phyloP scores from a whole-genome alignment of 2,329 filamentous ascomycete species.

The Pseudogymnoascus sp. region DNA sequence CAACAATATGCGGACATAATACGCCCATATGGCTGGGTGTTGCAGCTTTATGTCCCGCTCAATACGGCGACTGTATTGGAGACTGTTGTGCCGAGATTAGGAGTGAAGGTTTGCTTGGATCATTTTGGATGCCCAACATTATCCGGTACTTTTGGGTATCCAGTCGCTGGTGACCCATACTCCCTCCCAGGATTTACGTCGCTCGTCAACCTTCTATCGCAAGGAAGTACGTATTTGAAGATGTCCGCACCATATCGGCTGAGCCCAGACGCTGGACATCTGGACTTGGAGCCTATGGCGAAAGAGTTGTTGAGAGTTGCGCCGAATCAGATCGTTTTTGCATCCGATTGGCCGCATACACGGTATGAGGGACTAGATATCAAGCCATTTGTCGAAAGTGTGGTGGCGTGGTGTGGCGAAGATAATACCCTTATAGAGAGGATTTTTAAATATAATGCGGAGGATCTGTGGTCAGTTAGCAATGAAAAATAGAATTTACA shows the following conservation, averaged over 20 bases:
- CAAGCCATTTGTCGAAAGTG: constrained; percentile 43
- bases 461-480: constrained; percentile 38
- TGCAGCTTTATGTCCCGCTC: constrained; percentile 51
- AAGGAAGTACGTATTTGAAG: constrained; percentile 32
- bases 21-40: constrained; percentile 44
- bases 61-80: constrained; percentile 41
- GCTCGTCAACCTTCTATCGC: constrained; percentile 38
- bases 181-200: constrained; percentile 41
- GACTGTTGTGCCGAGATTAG: constrained; percentile 39
- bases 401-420: constrained; percentile 44
- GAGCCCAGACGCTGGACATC: constrained; percentile 35
- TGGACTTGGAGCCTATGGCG: constrained; percentile 40
- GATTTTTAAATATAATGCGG: constrained; percentile 48
- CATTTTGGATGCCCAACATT: constrained; percentile 48
- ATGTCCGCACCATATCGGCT: constrained; percentile 49
- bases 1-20: constrained; percentile 43
- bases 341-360: constrained; percentile 58
- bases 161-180: constrained; percentile 32
- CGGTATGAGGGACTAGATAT: constrained; percentile 51
- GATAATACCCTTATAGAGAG: constrained; percentile 38
- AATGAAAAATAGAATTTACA: constrained; percentile 3
- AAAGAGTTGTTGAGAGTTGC: constrained; percentile 40
- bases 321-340: constrained; percentile 43
- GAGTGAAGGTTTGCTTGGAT: constrained; percentile 49
- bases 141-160: constrained; percentile 13